Evolutionary conservation across 306 rosid species (phyloP).

Genomic region (Inga laurina): DNA sequence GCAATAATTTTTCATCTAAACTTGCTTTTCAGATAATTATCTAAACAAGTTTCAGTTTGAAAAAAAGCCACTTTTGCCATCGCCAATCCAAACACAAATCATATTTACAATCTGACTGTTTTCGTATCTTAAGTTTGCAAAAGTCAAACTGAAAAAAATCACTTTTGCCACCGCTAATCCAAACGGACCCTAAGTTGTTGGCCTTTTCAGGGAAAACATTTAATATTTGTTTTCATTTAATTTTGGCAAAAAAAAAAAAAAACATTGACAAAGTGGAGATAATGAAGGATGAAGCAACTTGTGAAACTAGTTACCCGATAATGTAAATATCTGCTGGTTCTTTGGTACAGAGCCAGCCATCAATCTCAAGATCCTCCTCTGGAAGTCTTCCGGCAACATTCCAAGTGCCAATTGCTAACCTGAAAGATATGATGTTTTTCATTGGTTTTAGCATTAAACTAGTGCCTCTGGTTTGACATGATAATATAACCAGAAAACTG

Average conservation of each 20-base stretch:
- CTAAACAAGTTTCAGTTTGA: too few relatives aligned
- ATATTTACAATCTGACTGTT: too few relatives aligned
- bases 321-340: slow-evolving; percentile 84
- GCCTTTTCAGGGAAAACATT: neutral
- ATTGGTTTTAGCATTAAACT: slow-evolving; percentile 20
- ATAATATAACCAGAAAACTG: slow-evolving; percentile 18
- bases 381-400: slow-evolving; percentile 90
- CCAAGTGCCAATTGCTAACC: slow-evolving; percentile 86
- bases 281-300: slow-evolving; percentile 13
- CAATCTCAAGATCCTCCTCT: slow-evolving; percentile 70
- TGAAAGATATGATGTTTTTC: slow-evolving; percentile 41
- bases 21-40: too few relatives aligned
- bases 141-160: too few relatives aligned
- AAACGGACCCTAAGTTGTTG: neutral
- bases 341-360: slow-evolving; percentile 71
- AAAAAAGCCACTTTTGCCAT: too few relatives aligned
- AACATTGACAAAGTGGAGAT: slow-evolving; percentile 1
- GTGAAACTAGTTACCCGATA: slow-evolving; percentile 64
- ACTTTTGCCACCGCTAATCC: too few relatives aligned
- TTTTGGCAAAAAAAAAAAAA: neutral
- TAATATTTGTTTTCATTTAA: neutral
- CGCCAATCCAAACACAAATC: too few relatives aligned
- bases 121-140: too few relatives aligned
- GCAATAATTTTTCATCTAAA: too few relatives aligned
- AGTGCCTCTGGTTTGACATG: slow-evolving; percentile 8